phyloP scores from a whole-genome alignment of 1,284 basidiomycete species.

The Moesziomyces sp. region DNA sequence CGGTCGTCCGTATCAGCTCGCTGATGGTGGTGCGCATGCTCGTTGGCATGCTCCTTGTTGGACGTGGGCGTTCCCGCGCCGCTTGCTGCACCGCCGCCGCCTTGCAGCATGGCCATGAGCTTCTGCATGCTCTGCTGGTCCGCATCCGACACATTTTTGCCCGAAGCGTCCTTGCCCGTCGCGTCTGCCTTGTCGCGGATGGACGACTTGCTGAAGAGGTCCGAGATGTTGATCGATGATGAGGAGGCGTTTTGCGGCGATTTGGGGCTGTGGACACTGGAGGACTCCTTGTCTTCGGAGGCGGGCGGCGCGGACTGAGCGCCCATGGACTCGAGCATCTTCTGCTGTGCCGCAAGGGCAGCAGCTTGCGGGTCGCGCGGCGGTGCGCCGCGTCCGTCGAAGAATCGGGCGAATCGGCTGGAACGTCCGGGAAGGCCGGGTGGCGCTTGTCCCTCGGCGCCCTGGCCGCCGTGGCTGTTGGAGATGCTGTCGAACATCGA shows the following conservation, averaged over 20 bases:
- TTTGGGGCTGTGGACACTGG: constrained; percentile 1
- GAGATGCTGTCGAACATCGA: constrained; percentile 53
- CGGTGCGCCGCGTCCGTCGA: constrained; percentile 47
- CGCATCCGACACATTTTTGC: constrained; percentile 52
- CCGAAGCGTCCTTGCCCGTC: constrained; percentile 24
- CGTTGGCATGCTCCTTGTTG: constrained; percentile 8
- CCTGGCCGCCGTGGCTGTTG: constrained; percentile 43
- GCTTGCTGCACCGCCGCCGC: constrained; percentile 21
- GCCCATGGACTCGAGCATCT: constrained; percentile 46
- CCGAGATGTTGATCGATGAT: constrained; percentile 47
- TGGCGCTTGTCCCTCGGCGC: constrained; percentile 26
- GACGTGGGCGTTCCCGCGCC: constrained; percentile 23
- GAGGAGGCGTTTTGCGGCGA: constrained; percentile 31
- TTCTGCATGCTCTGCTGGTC: constrained; percentile 66
- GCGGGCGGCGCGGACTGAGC: constrained; percentile 2
- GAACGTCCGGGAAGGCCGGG: constrained; percentile 57
- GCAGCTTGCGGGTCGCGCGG: constrained; percentile 52
- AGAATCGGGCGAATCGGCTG: constrained; percentile 67
- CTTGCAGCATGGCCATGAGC: constrained; percentile 65
- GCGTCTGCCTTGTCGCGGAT: constrained; percentile 27
- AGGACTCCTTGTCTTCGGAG: constrained; percentile 1
- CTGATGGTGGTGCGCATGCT: constrained; percentile 4
- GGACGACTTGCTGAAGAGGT: constrained; percentile 45
- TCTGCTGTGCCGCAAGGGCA: constrained; percentile 57
- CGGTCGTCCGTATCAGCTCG: constrained; percentile 27